These are phyloP conservation scores for Polytrichum formosum DNA, from an alignment of 225 moss, liverwort and hornwort species.

Conservation along the genomic window DNA sequence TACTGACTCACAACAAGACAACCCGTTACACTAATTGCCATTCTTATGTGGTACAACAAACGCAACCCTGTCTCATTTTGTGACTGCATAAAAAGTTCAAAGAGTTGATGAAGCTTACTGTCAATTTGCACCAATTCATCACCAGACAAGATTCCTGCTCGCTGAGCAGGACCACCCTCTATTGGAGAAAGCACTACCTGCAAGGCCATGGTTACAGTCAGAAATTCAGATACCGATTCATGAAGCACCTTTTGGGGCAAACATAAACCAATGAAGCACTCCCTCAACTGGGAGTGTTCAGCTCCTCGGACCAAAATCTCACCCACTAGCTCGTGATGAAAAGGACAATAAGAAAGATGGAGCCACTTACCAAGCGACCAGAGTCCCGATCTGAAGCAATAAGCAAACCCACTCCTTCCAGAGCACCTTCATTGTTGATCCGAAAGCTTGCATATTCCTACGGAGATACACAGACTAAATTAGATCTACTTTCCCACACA, in stretches of 20 bases:
- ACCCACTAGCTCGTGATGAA: not conserved
- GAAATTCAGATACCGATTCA: not conserved
- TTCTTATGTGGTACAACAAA: not conserved
- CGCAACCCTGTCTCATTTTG: too few species aligned
- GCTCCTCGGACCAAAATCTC: too few species aligned
- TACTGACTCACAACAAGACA: too few species aligned
- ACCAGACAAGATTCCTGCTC: conserved; percentile 83
- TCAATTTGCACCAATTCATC: conserved; percentile 98
- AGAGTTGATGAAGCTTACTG: conserved; percentile 30
- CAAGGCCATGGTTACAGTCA: conserved; percentile 17
- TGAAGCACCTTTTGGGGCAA: not conserved
- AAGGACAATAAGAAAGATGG: not conserved
- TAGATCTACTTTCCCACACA: not conserved
- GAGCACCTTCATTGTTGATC: conserved; percentile 88
- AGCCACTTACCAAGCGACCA: conserved; percentile 74
- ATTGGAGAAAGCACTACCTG: conserved; percentile 92
- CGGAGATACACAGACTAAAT: not conserved
- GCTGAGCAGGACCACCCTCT: conserved; percentile 92
- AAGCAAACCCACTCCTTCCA: conserved; percentile 93
- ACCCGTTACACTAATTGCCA: not conserved
- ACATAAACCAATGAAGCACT: not conserved
- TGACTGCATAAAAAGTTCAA: too few species aligned
- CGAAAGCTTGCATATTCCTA: conserved; percentile 94
- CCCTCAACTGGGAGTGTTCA: too few species aligned
- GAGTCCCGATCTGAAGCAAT: conserved; percentile 88